A percentile compares a stretch with the other conserved stretches of the same genome.
Conservation (phyloP, 2,329 filamentous ascomycete species). For the Venturiaceae sp. region DNA sequence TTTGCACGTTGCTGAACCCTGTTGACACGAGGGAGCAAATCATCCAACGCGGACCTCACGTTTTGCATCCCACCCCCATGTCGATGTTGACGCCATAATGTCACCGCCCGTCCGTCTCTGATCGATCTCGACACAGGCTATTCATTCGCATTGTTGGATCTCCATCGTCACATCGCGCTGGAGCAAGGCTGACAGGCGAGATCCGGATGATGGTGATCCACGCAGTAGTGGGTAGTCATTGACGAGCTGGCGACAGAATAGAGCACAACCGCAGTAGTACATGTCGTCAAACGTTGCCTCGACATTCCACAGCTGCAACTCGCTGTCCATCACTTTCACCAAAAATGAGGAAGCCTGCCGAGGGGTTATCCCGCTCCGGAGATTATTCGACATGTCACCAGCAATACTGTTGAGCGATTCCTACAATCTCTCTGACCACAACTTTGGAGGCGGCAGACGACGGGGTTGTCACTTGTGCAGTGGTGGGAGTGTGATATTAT, state of each 20-base stretch:
- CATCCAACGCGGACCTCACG: background rate
- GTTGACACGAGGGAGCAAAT: background rate
- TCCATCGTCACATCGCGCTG: no score
- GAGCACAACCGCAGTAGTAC: no score
- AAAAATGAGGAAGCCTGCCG: background rate
- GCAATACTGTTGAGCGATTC: background rate
- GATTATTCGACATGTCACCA: background rate
- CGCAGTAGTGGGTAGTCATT: no score
- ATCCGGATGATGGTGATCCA: no score
- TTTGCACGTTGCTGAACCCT: background rate
- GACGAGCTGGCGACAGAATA: no score
- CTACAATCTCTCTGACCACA: no score
- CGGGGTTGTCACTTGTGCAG: no score
- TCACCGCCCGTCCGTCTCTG: no score
- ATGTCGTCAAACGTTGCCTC: background rate
- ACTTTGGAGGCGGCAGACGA: no score
- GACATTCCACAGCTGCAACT: background rate
- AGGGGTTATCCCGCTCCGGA: background rate
- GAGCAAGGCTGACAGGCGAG: background rate
- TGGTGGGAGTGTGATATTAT: no score
- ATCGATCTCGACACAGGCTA: no score
- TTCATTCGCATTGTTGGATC: no score
- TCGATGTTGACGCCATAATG: background rate
- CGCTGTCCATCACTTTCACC: background rate
- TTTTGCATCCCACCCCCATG: background rate